phyloP scores from a whole-genome alignment of 2,329 filamentous ascomycete genomes.

The Aureobasidium sp. region DNA sequence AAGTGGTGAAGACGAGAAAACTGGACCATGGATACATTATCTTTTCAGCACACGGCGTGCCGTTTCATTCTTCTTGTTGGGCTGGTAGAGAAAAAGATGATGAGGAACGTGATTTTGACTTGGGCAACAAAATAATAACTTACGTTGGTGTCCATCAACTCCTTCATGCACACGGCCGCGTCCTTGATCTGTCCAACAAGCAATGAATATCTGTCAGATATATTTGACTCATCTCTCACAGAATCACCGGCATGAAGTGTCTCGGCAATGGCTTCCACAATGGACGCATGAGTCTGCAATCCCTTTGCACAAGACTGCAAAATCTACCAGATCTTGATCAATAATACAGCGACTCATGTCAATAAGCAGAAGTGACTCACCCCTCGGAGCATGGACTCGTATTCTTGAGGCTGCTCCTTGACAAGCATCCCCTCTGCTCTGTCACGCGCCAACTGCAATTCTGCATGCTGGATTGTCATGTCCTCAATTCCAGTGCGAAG shows the following conservation, averaged over 20 bases:
- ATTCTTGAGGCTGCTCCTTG: neutral
- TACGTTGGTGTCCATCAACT: neutral
- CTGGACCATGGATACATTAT: no score
- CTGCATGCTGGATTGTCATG: neutral
- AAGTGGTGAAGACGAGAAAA: no score
- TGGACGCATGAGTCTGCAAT: slow-evolving; percentile 2
- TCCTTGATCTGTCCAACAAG: slow-evolving; percentile 8
- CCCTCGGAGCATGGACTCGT: neutral
- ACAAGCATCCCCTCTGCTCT: neutral
- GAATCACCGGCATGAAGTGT: neutral
- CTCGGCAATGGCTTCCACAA: slow-evolving; percentile 1
- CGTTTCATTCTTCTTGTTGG: neutral
- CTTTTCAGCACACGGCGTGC: no score
- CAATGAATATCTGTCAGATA: neutral
- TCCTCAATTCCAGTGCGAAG: neutral
- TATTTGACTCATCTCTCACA: neutral
- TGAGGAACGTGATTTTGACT: neutral
- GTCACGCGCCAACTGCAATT: neutral
- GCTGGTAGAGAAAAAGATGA: neutral
- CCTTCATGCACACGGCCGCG: neutral
- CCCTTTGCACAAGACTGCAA: neutral
- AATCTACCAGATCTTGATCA: neutral
- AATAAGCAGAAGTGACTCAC: neutral
- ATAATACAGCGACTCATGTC: neutral
- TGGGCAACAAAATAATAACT: neutral